Percentiles rank a stretch among this genome's conserved stretches.
These are phyloP conservation scores for Xylaria palmicola DNA, from an alignment of 495 filamentous ascomycete genomes.

Conservation along the genomic window DNA sequence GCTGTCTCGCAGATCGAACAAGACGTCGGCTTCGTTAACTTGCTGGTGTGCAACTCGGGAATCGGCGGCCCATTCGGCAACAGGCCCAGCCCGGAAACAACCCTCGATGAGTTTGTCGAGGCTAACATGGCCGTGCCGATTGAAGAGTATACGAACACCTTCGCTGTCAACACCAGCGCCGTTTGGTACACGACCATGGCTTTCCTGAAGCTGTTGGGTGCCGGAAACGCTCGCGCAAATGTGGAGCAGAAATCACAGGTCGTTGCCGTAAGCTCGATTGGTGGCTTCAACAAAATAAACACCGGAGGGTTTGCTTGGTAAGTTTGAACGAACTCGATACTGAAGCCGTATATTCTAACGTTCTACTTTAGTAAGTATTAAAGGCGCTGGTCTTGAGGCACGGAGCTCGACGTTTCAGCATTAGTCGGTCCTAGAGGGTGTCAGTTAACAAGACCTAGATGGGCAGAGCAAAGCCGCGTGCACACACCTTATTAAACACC, in stretches of 20 bases:
- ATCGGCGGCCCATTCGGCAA: constrained; percentile 53
- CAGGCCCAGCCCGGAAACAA: constrained; percentile 28
- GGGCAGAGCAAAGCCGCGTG: constrained; percentile 62
- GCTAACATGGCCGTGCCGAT: constrained; percentile 50
- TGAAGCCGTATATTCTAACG: background rate
- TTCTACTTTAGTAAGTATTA: constrained; percentile 8
- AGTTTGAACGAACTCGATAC: background rate
- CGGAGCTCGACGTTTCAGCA: background rate
- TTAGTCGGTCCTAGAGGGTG: background rate
- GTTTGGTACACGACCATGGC: constrained; percentile 64
- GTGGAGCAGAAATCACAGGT: constrained; percentile 59
- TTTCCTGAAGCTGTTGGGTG: constrained; percentile 61
- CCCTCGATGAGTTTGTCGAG: constrained; percentile 54
- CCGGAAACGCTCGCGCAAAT: constrained; percentile 57
- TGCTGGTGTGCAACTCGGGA: constrained; percentile 69
- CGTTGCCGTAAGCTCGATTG: constrained; percentile 63
- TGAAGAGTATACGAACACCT: constrained; percentile 58
- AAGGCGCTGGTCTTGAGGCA: background rate
- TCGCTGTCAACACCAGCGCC: constrained; percentile 59
- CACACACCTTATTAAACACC: constrained; percentile 63
- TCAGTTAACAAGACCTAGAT: constrained; percentile 15
- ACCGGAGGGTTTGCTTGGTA: constrained; percentile 57
- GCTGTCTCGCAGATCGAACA: constrained; percentile 52
- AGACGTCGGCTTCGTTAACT: constrained; percentile 59
- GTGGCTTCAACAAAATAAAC: constrained; percentile 53